These are phyloP conservation scores for Myriosclerotinia scirpicola DNA, from an alignment of 2,329 filamentous ascomycete genomes.

Conservation along the genomic window DNA sequence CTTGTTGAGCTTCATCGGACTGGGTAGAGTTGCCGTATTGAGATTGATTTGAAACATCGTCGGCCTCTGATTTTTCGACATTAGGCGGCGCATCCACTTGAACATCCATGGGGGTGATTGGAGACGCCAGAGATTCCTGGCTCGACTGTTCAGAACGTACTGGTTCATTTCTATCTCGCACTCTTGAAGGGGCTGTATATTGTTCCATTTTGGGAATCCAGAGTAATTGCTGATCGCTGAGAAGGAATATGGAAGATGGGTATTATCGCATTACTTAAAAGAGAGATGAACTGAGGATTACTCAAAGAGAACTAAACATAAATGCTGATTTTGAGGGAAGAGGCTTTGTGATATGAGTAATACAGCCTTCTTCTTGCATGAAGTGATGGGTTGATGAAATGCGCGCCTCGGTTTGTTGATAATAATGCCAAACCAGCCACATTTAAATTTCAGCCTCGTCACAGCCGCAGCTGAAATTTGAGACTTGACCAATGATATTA, in stretches of 20 bases:
- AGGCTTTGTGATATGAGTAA: not conserved
- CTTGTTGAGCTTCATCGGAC: not conserved
- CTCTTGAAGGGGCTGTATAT: not conserved
- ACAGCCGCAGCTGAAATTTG: too few species aligned
- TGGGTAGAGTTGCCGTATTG: not conserved
- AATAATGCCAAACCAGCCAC: conserved; percentile 5
- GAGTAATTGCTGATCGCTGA: not conserved
- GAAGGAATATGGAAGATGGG: not conserved
- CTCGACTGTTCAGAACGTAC: not conserved
- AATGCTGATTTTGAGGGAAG: not conserved
- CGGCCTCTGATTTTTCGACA: not conserved
- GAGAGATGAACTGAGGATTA: not conserved
- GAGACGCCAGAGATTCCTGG: not conserved
- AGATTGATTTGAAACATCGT: conserved; percentile 19
- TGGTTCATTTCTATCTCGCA: conserved; percentile 12
- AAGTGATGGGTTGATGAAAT: not conserved
- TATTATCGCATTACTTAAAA: conserved; percentile 8
- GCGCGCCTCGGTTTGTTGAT: conserved; percentile 7
- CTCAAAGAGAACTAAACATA: not conserved
- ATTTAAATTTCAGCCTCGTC: not conserved
- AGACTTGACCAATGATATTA: too few species aligned
- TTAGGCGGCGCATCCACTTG: not conserved
- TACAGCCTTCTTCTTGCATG: not conserved
- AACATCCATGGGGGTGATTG: not conserved
- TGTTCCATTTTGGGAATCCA: conserved; percentile 2